Base-by-base conservation (phyloP, 108 stramenopile species). In the Fragilaria crotonensis region DNA sequence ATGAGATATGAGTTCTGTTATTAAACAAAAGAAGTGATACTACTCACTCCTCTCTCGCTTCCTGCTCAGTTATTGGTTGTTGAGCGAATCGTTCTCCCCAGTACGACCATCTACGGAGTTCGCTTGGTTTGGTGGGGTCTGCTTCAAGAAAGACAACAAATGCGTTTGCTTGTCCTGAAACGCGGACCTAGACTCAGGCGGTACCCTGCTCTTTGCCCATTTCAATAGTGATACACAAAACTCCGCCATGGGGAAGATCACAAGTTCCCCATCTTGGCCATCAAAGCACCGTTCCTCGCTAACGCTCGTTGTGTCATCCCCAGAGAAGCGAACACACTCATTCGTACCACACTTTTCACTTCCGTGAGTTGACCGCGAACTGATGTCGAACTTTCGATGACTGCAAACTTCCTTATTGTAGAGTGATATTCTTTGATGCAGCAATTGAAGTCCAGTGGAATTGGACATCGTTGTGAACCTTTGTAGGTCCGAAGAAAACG, bases 401-500 rank as follows among this genome's bases (percentile, higher is more conserved):
- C 29, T 52, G 25, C 54, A 56, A 32, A 56, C 54, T 7, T 3
- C 32, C 54, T 30, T 29, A 54, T 54, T 7, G 29, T 54, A 29
- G 29, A 54, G 29, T 29, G 2, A 56, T 26, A 33, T 11, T 56
- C 2, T 30, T 28, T 30, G 54, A 56, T n/a, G 54, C 29, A 18
- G 30, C 29, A 56, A 56, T 56, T 2, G 32, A 33, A 20, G 17
- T 31, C 54, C 54, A 56, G 23, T 56, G 54, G 32, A 56, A 56
- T 14, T 56, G 54, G 4, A 56, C 32, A 56, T 31, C 30, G 4
- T 56, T 33, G 11, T 56, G 1, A 1, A 33, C 54, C 2, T 14
- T 2, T 33, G 54, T 33, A 4, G 54, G 54, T 56, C 54, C 54
- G 33, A 56, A 56, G 20, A 33, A 31, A 56, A 56, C 32, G 23